Conservation (phyloP, 78 protist genomes). For the Isochrysis galbana region DNA sequence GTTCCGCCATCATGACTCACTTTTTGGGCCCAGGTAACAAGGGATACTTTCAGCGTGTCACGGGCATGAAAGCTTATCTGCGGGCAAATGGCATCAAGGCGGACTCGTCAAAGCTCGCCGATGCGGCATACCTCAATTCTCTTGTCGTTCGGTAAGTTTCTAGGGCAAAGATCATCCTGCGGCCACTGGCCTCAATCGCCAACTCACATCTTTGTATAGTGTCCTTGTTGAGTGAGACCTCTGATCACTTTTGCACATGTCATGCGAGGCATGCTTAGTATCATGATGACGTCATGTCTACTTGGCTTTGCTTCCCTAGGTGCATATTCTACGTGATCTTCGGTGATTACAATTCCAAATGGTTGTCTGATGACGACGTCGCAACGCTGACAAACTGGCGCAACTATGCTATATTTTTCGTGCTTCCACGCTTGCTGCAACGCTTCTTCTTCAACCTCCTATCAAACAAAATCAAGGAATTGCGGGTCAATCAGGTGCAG, state of each 20-base stretch:
- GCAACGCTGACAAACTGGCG: neutral
- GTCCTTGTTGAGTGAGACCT: too few species aligned
- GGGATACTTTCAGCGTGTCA: neutral
- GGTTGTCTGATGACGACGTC: neutral
- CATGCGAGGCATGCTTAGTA: too few species aligned
- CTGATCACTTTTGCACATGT: too few species aligned
- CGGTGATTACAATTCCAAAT: neutral
- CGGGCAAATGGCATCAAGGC: neutral
- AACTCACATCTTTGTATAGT: too few species aligned
- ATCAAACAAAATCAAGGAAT: neutral
- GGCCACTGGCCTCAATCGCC: too few species aligned
- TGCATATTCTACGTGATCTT: too few species aligned
- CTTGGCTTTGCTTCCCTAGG: too few species aligned
- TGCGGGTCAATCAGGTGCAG: neutral
- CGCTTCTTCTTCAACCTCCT: neutral
- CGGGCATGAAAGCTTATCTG: neutral
- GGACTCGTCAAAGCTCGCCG: neutral
- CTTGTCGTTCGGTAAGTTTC: neutral
- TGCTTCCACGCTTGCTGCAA: neutral
- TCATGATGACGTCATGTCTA: too few species aligned
- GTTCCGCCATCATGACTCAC: neutral
- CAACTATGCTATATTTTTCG: neutral
- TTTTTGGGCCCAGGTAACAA: neutral
- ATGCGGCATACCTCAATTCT: neutral
- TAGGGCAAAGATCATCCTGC: too few species aligned